Evolutionary conservation across 2,329 filamentous ascomycete genomes (phyloP).

Genomic region (Hypocrella siamensis): DNA sequence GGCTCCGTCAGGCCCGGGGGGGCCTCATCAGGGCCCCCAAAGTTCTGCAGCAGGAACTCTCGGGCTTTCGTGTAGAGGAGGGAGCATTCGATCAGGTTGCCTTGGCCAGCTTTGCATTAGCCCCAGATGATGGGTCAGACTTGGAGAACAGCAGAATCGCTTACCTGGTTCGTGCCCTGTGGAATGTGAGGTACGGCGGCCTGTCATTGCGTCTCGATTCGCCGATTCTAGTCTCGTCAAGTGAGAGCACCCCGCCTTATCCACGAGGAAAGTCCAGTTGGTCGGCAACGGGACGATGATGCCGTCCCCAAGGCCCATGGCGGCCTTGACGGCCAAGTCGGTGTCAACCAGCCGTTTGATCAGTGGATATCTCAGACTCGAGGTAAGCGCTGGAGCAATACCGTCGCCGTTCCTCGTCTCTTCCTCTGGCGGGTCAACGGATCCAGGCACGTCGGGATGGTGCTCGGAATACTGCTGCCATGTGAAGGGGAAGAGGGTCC

Average conservation of each 20-base stretch:
- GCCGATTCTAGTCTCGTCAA: neutral
- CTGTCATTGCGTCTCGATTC: too few species aligned
- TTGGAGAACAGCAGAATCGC: neutral
- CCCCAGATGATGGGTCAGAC: neutral
- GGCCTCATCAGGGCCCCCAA: neutral
- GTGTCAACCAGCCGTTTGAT: neutral
- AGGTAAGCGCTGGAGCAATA: neutral
- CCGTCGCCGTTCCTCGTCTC: neutral
- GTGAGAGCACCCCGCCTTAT: neutral
- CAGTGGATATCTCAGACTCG: neutral
- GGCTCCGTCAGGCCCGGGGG: neutral
- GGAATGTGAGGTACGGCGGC: too few species aligned
- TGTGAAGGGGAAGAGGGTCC: too few species aligned
- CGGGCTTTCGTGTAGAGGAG: neutral
- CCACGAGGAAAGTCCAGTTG: neutral
- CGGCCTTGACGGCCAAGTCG: neutral
- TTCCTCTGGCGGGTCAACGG: neutral
- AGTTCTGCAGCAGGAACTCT: neutral
- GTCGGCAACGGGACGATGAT: neutral
- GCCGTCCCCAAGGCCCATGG: neutral
- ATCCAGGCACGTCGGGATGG: too few species aligned
- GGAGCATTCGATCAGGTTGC: neutral
- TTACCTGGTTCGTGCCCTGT: neutral
- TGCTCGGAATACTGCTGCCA: too few species aligned
- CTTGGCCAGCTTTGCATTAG: neutral